phyloP scores from a whole-genome alignment of 2,329 filamentous ascomycete genomes.

The Dactylellina leptospora region DNA sequence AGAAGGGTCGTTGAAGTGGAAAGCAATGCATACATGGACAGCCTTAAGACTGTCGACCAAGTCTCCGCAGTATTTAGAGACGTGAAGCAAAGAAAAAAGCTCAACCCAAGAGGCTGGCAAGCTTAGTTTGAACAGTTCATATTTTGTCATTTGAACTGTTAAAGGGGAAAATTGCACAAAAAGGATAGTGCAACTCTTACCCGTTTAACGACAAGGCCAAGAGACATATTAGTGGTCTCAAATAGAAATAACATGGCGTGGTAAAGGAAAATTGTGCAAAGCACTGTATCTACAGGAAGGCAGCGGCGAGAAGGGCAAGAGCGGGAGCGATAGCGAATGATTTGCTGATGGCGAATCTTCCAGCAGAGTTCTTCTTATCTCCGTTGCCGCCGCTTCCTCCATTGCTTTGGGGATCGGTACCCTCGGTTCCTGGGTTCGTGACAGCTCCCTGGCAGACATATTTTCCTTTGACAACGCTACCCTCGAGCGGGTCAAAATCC shows the following conservation, averaged over 20 bases:
- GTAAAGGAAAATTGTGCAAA: constrained; percentile 45
- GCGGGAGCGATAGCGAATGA: constrained; percentile 56
- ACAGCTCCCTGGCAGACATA: constrained; percentile 49
- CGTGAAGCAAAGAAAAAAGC: constrained; percentile 8
- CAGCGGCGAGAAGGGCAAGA: constrained; percentile 61
- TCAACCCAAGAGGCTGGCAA: constrained; percentile 5
- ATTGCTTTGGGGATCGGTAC: constrained; percentile 46
- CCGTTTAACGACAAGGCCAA: neutral
- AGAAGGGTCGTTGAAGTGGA: neutral
- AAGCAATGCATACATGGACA: constrained; percentile 20
- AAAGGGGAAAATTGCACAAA: constrained; percentile 15
- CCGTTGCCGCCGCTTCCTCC: constrained; percentile 58
- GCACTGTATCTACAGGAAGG: constrained; percentile 49
- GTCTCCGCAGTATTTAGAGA: constrained; percentile 15
- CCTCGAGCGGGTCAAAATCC: constrained; percentile 61
- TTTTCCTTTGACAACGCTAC: constrained; percentile 59
- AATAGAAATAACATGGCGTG: constrained; percentile 54
- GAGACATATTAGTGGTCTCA: constrained; percentile 12
- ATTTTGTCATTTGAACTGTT: constrained; percentile 46
- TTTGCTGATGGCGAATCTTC: constrained; percentile 45
- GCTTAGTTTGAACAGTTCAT: constrained; percentile 33
- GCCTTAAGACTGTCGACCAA: constrained; percentile 30
- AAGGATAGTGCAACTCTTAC: no score
- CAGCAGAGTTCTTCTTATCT: constrained; percentile 60
- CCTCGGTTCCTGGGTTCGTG: constrained; percentile 48